Percentiles rank a stretch among this genome's conserved stretches.
Evolutionary conservation across 179 eudicot genomes (phyloP).

Genomic region (Beta lomatogona): DNA sequence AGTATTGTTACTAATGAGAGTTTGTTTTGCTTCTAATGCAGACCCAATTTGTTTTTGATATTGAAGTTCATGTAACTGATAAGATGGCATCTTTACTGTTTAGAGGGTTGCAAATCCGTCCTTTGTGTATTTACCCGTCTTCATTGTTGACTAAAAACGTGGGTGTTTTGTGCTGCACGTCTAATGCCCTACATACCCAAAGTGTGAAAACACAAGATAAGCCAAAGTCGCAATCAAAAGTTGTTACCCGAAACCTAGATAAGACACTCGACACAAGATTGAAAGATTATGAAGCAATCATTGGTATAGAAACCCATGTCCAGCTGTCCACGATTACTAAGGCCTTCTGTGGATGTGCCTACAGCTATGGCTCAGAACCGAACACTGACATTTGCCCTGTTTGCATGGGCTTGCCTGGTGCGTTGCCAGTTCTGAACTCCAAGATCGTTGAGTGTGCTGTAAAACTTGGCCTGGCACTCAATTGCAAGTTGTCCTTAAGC

Average conservation of each 20-base stretch:
- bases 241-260: constrained; percentile 39
- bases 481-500: constrained; percentile 63
- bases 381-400: constrained; percentile 80
- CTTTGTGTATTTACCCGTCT: constrained; percentile 51
- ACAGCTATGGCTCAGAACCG: constrained; percentile 78
- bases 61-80: constrained; percentile 32
- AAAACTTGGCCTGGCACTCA: constrained; percentile 87
- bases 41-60: constrained; percentile 33
- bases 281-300: constrained; percentile 72
- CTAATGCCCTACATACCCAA: constrained; percentile 51
- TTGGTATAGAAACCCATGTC: constrained; percentile 94
- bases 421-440: constrained; percentile 88
- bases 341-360: constrained; percentile 91
- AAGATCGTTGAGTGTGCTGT: constrained; percentile 82
- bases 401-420: constrained; percentile 97
- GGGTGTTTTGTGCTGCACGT: constrained; percentile 42
- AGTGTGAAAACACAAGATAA: constrained; percentile 48
- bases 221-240: constrained; percentile 44
- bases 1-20: neutral
- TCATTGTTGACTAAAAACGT: constrained; percentile 44
- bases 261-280: constrained; percentile 43
- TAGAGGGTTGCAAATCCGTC: constrained; percentile 64
- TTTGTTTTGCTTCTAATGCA: constrained; percentile 19
- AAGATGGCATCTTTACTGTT: constrained; percentile 69
- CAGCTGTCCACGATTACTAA: constrained; percentile 81